A percentile compares a stretch with the other conserved stretches of the same genome.
Conservation (phyloP, 2,329 filamentous ascomycete species). For the Emericellopsis atlantica region DNA sequence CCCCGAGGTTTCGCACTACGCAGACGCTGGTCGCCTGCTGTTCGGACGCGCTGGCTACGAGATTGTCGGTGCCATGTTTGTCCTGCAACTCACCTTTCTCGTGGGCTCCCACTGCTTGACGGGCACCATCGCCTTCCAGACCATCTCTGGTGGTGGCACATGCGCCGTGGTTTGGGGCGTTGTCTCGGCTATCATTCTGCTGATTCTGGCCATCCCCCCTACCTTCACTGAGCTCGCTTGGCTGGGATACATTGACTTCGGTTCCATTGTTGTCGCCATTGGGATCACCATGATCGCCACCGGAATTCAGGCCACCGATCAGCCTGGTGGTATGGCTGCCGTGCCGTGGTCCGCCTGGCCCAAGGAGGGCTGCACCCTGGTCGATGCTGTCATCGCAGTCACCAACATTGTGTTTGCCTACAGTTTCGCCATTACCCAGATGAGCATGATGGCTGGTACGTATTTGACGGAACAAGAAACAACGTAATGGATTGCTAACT, state of each 20-base stretch:
- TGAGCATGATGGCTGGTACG: constrained; percentile 29
- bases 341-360: constrained; percentile 32
- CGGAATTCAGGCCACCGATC: constrained; percentile 27
- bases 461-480: no score
- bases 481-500: no score
- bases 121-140: constrained; percentile 57
- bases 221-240: constrained; percentile 35
- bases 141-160: constrained; percentile 41
- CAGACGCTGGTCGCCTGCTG: constrained; percentile 53
- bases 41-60: constrained; percentile 48
- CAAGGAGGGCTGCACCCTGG: constrained; percentile 30
- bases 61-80: constrained; percentile 47
- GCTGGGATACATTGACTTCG: constrained; percentile 41
- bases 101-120: constrained; percentile 62
- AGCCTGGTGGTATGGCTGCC: constrained; percentile 15
- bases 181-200: constrained; percentile 31
- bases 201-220: constrained; percentile 31
- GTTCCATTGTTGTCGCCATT: constrained; percentile 51
- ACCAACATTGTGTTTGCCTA: constrained; percentile 63
- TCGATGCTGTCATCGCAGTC: constrained; percentile 45
- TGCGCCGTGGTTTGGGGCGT: constrained; percentile 32
- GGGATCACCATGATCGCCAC: constrained; percentile 55
- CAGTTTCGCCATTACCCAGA: constrained; percentile 39
- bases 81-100: constrained; percentile 54
- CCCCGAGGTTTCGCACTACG: constrained; percentile 51